A percentile compares a stretch with the other conserved stretches of the same genome.
These are phyloP conservation scores for Niveomyces coronatus DNA, from an alignment of 2,329 filamentous ascomycete genomes.

Conservation along the genomic window DNA sequence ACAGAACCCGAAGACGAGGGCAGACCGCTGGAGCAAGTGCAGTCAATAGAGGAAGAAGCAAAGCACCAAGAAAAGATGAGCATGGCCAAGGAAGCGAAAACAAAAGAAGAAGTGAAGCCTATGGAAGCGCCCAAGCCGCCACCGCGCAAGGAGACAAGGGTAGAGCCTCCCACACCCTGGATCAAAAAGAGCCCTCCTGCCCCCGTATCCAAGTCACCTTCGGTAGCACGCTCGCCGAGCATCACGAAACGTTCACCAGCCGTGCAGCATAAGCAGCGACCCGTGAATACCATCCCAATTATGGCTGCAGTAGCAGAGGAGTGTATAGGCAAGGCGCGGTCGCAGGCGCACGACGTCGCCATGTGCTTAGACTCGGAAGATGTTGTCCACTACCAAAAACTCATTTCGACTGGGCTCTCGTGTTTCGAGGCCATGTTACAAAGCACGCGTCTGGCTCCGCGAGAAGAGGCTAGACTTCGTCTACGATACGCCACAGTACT, in stretches of 20 bases:
- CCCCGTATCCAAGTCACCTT: slow-evolving; percentile 31
- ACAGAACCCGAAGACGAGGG: slow-evolving; percentile 11
- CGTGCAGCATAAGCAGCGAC: slow-evolving; percentile 28
- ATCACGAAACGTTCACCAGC: slow-evolving; percentile 33
- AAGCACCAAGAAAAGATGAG: slow-evolving; percentile 1
- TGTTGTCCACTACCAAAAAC: slow-evolving; percentile 57
- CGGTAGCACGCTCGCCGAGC: slow-evolving; percentile 28
- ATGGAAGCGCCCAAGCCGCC: slow-evolving; percentile 8
- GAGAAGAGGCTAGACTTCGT: slow-evolving; percentile 58
- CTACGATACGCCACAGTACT: slow-evolving; percentile 63
- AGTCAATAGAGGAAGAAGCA: slow-evolving; percentile 6
- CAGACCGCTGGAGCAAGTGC: too few species aligned
- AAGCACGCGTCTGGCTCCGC: slow-evolving; percentile 48
- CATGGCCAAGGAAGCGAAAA: slow-evolving; percentile 4
- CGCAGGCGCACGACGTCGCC: slow-evolving; percentile 36
- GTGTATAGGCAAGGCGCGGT: slow-evolving; percentile 57
- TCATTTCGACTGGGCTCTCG: slow-evolving; percentile 61
- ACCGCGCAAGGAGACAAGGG: slow-evolving; percentile 10
- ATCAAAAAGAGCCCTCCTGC: slow-evolving; percentile 29
- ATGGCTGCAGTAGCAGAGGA: slow-evolving; percentile 67
- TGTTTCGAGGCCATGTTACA: slow-evolving; percentile 63
- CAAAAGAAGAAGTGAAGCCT: slow-evolving; percentile 15
- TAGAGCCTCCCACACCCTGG: slow-evolving; percentile 17
- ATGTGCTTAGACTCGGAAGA: slow-evolving; percentile 28
- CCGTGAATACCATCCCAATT: slow-evolving; percentile 45